Conservation (phyloP, 2,329 filamentous ascomycete species). For the Penicillium olsonii region DNA sequence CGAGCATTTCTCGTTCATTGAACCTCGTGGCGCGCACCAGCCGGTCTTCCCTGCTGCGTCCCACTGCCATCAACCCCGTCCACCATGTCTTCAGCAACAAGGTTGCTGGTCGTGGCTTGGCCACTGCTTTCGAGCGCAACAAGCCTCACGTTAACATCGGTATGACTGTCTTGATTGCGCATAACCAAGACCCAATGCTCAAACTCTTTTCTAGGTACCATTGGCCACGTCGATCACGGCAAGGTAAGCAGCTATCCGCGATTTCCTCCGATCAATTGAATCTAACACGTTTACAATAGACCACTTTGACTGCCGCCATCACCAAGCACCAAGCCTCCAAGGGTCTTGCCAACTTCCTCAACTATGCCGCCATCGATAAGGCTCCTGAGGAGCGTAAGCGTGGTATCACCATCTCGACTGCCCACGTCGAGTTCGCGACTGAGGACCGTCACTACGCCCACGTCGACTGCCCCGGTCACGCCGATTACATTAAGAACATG, state of each 20-base stretch:
- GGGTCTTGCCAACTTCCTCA: slow-evolving; percentile 89
- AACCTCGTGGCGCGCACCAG: slow-evolving; percentile 80
- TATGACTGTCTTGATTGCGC: slow-evolving; percentile 43
- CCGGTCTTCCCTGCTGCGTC: slow-evolving; percentile 70
- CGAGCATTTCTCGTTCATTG: slow-evolving; percentile 74
- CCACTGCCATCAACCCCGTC: slow-evolving; percentile 72
- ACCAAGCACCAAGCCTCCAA: slow-evolving; percentile 97
- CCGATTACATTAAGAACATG: slow-evolving; percentile 99
- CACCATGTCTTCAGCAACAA: slow-evolving; percentile 57
- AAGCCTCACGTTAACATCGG: slow-evolving; percentile 99
- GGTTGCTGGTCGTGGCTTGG: slow-evolving; percentile 56
- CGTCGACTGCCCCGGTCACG: slow-evolving; percentile 99
- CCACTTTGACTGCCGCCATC: slow-evolving; percentile 96
- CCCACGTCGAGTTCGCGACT: slow-evolving; percentile 98
- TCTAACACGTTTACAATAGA: slow-evolving; percentile 57
- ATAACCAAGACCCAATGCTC: neutral
- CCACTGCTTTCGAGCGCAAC: slow-evolving; percentile 73
- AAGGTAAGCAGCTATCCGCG: slow-evolving; percentile 65
- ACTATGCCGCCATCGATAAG: slow-evolving; percentile 98
- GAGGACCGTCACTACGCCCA: slow-evolving; percentile 95
- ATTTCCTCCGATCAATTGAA: slow-evolving; percentile 5
- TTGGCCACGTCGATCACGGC: slow-evolving; percentile 99
- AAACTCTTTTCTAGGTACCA: slow-evolving; percentile 65
- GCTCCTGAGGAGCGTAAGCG: slow-evolving; percentile 99
- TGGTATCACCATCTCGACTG: slow-evolving; percentile 98